Conservation (phyloP, 371 early-diverging fungal genomes). For the Apophysomyces sp. region DNA sequence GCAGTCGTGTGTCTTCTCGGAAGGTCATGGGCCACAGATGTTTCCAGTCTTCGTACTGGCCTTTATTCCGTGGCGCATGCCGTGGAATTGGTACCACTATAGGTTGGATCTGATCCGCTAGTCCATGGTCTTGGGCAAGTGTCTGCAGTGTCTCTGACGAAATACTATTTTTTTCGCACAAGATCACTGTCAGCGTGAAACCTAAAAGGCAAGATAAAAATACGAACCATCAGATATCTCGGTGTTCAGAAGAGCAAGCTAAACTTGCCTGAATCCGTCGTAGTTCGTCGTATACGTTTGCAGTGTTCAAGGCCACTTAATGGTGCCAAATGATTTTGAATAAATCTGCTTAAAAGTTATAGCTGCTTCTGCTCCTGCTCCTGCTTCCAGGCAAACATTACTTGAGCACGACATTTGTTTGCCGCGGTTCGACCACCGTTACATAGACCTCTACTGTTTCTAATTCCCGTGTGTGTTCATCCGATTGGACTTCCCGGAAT, state of each 20-base stretch:
- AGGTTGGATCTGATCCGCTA: constrained; percentile 13
- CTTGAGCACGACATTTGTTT: constrained; percentile 42
- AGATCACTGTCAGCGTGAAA: constrained; percentile 26
- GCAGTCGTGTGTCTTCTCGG: constrained; percentile 56
- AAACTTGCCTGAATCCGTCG: constrained; percentile 7
- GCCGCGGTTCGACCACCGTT: constrained; percentile 37
- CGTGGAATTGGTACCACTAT: constrained; percentile 31
- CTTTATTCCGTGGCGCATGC: constrained; percentile 52
- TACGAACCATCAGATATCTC: neutral
- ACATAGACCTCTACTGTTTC: constrained; percentile 41
- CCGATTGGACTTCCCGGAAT: constrained; percentile 37
- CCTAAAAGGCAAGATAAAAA: neutral
- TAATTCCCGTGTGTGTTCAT: constrained; percentile 37
- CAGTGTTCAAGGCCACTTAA: constrained; percentile 40
- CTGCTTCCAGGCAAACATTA: constrained; percentile 6
- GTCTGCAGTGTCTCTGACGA: constrained; percentile 8
- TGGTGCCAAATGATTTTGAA: constrained; percentile 36
- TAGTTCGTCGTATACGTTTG: constrained; percentile 40
- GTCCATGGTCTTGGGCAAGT: constrained; percentile 14
- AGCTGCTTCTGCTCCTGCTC: neutral
- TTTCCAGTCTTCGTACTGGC: constrained; percentile 62
- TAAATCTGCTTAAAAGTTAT: constrained; percentile 30
- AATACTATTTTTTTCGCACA: constrained; percentile 26
- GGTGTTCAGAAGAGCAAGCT: neutral
- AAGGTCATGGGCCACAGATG: constrained; percentile 60